These are phyloP conservation scores for Balamuthia mandrillaris DNA, from an alignment of 208 protist species.

Conservation along the genomic window DNA sequence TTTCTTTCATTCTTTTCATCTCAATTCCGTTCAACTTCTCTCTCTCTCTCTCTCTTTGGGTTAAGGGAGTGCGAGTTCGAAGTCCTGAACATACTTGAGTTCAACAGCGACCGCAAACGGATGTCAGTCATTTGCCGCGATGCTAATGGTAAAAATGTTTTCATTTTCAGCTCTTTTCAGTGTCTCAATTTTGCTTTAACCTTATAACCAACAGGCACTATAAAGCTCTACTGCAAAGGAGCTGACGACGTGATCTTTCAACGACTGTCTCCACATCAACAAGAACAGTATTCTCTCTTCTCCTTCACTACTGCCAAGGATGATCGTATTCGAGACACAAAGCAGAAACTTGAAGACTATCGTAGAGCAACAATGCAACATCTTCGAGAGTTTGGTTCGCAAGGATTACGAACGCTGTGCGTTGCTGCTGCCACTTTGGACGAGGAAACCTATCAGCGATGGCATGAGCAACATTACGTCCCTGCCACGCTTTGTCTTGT, in stretches of 20 bases:
- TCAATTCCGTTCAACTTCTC: too few species aligned
- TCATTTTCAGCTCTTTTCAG: background rate
- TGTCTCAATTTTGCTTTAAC: background rate
- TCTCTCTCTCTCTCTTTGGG: background rate
- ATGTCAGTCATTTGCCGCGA: slow-evolving; percentile 63
- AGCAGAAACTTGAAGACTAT: background rate
- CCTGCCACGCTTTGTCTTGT: too few species aligned
- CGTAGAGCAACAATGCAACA: background rate
- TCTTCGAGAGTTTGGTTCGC: background rate
- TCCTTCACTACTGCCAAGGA: too few species aligned
- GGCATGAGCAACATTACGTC: too few species aligned
- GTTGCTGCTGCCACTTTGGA: background rate
- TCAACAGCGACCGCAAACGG: slow-evolving; percentile 69
- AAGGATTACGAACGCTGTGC: background rate
- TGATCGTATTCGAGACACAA: too few species aligned
- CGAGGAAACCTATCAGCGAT: background rate
- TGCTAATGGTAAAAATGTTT: background rate
- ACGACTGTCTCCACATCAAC: background rate
- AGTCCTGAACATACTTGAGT: slow-evolving; percentile 68
- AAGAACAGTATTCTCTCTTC: too few species aligned
- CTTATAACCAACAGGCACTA: slow-evolving; percentile 28
- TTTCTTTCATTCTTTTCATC: too few species aligned
- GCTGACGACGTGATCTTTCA: slow-evolving; percentile 26
- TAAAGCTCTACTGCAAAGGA: slow-evolving; percentile 37
- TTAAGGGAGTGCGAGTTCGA: slow-evolving; percentile 40